phyloP scores from a whole-genome alignment of 805 yeast species.

The Zygotorulaspora florentina region DNA sequence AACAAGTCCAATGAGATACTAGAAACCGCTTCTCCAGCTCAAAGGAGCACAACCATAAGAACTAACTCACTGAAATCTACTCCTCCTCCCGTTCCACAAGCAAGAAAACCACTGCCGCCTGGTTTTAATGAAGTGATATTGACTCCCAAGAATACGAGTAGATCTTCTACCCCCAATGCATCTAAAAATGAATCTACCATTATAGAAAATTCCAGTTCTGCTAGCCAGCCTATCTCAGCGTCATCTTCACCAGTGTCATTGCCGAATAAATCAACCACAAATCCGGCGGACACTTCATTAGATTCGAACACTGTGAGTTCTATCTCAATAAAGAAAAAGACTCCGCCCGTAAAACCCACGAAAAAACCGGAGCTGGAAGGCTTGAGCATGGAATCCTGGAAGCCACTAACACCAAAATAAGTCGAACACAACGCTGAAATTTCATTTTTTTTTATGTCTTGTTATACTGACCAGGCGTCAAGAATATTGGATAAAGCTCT shows the following conservation, averaged over 20 bases:
- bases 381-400: conserved; percentile 45
- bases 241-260: conserved; percentile 16
- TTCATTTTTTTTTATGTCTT: not conserved
- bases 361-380: conserved; percentile 26
- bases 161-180: conserved; percentile 16
- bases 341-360: conserved; percentile 30
- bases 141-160: conserved; percentile 33
- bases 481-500: too few relatives aligned
- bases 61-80: conserved; percentile 7
- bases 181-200: conserved; percentile 19
- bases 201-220: conserved; percentile 11
- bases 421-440: not conserved
- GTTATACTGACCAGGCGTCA: too few relatives aligned
- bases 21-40: not conserved
- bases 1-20: not conserved
- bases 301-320: conserved; percentile 4
- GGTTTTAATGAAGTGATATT: conserved; percentile 35
- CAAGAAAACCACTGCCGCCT: conserved; percentile 38
- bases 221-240: conserved; percentile 11
- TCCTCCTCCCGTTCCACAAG: conserved; percentile 34
- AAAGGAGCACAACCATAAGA: not conserved
- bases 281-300: conserved; percentile 2
- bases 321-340: conserved; percentile 12
- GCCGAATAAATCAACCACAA: conserved; percentile 3
- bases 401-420: conserved; percentile 47